Evolutionary conservation across 78 protist genomes (phyloP).

Genomic region (Dictyostelium firmibasis): DNA sequence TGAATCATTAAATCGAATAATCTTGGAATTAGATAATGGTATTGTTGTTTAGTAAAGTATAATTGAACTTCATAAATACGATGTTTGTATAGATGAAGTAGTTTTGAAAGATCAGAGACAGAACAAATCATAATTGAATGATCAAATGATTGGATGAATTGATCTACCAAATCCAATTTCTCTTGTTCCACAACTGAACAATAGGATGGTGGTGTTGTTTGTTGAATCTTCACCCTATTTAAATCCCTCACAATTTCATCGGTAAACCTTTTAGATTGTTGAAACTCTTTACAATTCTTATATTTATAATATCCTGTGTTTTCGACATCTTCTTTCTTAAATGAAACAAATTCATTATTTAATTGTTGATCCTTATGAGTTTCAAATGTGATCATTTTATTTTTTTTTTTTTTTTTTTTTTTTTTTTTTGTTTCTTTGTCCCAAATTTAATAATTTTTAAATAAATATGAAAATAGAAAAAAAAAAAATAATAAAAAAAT

Average conservation of each 20-base stretch:
- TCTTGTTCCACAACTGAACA: not conserved
- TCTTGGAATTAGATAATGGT: not conserved
- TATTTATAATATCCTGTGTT: not conserved
- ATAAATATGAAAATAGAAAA: not conserved
- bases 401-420: not conserved
- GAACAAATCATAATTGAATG: not conserved
- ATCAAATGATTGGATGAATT: not conserved
- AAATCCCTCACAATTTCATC: not conserved
- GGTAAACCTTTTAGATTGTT: not conserved
- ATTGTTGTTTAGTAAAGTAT: not conserved
- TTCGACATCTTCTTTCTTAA: not conserved
- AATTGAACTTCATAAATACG: not conserved
- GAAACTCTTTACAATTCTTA: not conserved
- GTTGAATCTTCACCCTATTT: not conserved
- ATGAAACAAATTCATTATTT: slow-evolving; percentile 16
- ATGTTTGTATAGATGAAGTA: not conserved
- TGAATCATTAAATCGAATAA: not conserved
- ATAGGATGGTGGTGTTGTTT: not conserved
- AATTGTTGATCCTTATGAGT: not conserved
- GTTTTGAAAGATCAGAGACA: not conserved
- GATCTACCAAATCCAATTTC: not conserved
- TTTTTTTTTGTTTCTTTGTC: not conserved
- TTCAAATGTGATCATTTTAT: not conserved
- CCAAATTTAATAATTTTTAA: too few species aligned
- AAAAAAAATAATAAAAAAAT: too few species aligned